Evolutionary conservation across 192 early-diverging fungal genomes (phyloP), one percentile per base, ranked within the genome.

Genomic region (Entomortierella lignicola): DNA sequence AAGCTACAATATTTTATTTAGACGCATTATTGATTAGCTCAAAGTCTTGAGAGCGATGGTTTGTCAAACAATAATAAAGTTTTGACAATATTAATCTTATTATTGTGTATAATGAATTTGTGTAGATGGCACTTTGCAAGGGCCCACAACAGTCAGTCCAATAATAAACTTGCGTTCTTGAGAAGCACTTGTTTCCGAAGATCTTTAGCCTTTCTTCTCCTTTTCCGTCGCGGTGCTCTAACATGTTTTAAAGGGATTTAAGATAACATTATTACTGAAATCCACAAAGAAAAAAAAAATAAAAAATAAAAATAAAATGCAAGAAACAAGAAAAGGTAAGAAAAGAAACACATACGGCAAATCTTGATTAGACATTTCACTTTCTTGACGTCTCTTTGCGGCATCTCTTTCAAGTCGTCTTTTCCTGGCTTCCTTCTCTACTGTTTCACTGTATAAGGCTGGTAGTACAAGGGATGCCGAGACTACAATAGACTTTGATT

Each of bases 171-270:
- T 54, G 52, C 52, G 52, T 54, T 54, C 52, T 54, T 54, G 52
- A 54, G 52, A 10, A 54, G 18, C 6, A 26, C 52, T 26, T 54
- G 52, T 3, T 54, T 26, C 52, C 52, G 8, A 10, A 54, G 52
- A 54, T 54, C 52, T 18, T 54, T 54, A 13, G 52, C 52, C 23
- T 54, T 54, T 29, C 27, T 54, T 54, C 52, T 2, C 26, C 23
- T 54, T 27, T 29, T 54, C 23, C 52, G 27, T 26, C 27, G 11
- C 23, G 27, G 52, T 13, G 4, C 52, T 4, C 50, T 51, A 51
- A 12, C 18, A 51, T n/a, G n/a, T n/a, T n/a, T n/a, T n/a, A n/a
- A n/a, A n/a, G n/a, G n/a, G n/a, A n/a, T n/a, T n/a, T n/a, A n/a
- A n/a, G n/a, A n/a, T 51, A 12, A 51, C 23, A 51, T 51, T 51